Conservation (phyloP, 129 eudicot genomes). For the Oenanthe sinensis region DNA sequence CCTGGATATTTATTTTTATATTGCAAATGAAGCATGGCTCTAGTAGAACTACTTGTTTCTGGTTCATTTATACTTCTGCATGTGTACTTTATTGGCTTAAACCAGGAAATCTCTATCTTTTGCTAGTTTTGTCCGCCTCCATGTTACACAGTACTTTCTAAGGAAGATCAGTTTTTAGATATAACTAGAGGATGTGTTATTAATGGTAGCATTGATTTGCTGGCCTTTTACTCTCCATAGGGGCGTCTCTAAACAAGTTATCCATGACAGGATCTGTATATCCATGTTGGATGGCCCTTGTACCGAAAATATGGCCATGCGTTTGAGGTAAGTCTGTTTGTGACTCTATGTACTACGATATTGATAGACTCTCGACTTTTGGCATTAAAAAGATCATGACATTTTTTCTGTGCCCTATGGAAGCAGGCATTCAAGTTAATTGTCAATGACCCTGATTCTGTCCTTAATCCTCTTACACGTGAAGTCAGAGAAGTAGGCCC, state of each 20-base stretch:
- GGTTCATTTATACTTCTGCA: not conserved
- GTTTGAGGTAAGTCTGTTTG: conserved; percentile 15
- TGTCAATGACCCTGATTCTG: conserved; percentile 24
- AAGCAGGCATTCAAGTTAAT: conserved; percentile 25
- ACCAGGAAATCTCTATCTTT: not conserved
- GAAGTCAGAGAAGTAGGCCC: conserved; percentile 23
- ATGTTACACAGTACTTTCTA: not conserved
- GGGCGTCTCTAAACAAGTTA: conserved; percentile 39
- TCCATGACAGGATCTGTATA: conserved; percentile 59
- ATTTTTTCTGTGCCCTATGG: not conserved
- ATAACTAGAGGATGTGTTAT: conserved; percentile 6
- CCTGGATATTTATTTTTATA: not conserved
- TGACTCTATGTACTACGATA: not conserved
- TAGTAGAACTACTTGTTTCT: not conserved
- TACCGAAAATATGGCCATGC: conserved; percentile 75
- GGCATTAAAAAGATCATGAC: not conserved
- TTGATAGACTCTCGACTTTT: not conserved
- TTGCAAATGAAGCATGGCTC: not conserved
- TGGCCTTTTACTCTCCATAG: conserved; percentile 31
- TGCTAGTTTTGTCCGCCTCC: not conserved
- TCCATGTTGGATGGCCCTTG: conserved; percentile 74
- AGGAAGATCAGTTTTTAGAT: not conserved
- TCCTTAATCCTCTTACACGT: conserved; percentile 19
- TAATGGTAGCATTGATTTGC: conserved; percentile 26
- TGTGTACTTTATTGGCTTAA: not conserved